Base-by-base conservation (phyloP, 208 protist genomes). In the Spongospora subterranea region DNA sequence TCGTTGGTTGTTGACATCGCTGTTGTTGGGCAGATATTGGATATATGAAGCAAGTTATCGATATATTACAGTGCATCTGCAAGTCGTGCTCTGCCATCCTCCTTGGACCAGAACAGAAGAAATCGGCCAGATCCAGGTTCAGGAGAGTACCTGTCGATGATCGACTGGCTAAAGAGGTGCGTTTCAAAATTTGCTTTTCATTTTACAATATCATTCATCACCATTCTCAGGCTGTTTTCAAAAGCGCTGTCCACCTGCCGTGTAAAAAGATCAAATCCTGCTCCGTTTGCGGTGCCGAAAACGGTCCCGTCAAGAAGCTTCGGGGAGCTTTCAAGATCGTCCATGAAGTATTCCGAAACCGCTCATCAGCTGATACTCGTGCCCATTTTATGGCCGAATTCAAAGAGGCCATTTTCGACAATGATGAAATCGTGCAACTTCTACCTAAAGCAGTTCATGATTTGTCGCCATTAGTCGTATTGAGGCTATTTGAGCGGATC, bases 1-100 rank as follows among this genome's bases (percentile, higher is more conserved):
- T n/a, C 54, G 29, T 66, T 66, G 40, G 40, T 66, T 88, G 77
- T 45, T 66, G 24, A 88, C 29, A 88, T 24, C 24, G 24, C 24
- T 66, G 54, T 66, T 24, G 20, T 60, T 82, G 65, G 24, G 64
- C 38, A 50, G 76, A 77, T 29, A 92, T 98, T 41, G 99, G 98
- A 43, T 99, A 98, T 92, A 97, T 99, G 71, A 94, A 96, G 45
- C 92, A 94, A 17, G 97, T 99, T 64, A 77, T 99, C 45, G 93
- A 95, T 29, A 96, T 99, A 13, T 96, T 99, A 39, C 96, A 98
- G 53, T 96, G 95, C 45, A 98, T 99, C 88, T 99, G 99, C 95
- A 99, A 99, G 95, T 76, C 77, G 11, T 95, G 94, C 90, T 91
- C 89, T 32, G 89, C 71, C 38, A 77, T 95, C 6, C 89, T 95